Percentiles rank a stretch among this genome's conserved stretches.
phyloP scores from a whole-genome alignment of 1,284 basidiomycete species.

The Ganoderma sinense region DNA sequence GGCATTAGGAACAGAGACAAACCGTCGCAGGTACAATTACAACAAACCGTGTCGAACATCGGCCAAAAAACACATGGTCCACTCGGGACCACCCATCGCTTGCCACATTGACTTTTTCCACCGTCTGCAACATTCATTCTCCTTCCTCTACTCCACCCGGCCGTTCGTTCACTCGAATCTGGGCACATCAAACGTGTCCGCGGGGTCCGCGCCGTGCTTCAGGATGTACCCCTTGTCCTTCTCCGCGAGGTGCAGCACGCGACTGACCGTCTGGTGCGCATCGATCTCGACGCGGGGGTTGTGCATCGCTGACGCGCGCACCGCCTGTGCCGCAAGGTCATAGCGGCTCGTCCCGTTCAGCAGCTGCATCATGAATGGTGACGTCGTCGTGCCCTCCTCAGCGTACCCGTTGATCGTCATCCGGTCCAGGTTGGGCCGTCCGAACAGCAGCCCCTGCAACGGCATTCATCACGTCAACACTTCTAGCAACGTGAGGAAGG shows the following conservation, averaged over 20 bases:
- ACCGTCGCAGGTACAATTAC: not conserved
- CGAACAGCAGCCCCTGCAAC: conserved; percentile 62
- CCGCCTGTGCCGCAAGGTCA: conserved; percentile 64
- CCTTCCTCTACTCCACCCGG: not conserved
- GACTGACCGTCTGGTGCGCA: conserved; percentile 59
- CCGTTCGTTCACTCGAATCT: conserved; percentile 41
- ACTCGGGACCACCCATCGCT: not conserved
- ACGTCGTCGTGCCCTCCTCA: conserved; percentile 77
- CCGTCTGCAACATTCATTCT: no score
- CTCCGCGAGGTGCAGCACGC: conserved; percentile 59
- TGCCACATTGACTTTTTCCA: not conserved
- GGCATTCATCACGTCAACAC: not conserved
- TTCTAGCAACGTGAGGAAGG: not conserved
- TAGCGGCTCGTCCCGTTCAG: conserved; percentile 71
- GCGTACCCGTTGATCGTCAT: conserved; percentile 64
- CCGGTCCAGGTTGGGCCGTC: conserved; percentile 56
- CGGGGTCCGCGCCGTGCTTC: conserved; percentile 60
- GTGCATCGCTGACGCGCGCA: conserved; percentile 56
- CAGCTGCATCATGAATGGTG: conserved; percentile 80
- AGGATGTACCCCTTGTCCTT: conserved; percentile 66
- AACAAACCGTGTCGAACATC: not conserved
- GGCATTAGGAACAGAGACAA: not conserved
- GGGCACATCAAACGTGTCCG: conserved; percentile 54
- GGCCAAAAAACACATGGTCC: not conserved
- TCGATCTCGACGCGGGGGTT: conserved; percentile 61